Evolutionary conservation across 2,329 filamentous ascomycete genomes (phyloP).

Genomic region (Lachnellula cervina): DNA sequence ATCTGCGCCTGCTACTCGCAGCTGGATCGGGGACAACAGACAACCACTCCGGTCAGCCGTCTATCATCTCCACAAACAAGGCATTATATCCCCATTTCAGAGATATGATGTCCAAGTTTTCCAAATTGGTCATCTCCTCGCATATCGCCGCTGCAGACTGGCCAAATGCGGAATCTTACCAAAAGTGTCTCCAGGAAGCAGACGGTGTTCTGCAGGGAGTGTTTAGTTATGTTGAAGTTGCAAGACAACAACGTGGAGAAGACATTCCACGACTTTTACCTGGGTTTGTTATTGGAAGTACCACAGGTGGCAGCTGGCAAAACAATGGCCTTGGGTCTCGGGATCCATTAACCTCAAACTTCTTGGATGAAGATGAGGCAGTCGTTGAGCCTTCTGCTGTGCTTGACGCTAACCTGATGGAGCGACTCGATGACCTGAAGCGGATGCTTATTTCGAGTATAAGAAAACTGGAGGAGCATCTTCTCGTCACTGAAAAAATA

Average conservation of each 20-base stretch:
- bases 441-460: constrained; percentile 80
- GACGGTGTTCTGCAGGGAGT: constrained; percentile 92
- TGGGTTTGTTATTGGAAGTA: constrained; percentile 85
- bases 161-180: constrained; percentile 86
- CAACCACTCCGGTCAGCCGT: constrained; percentile 96
- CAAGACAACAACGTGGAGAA: constrained; percentile 86
- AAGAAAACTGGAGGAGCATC: constrained; percentile 78
- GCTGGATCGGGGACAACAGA: constrained; percentile 96
- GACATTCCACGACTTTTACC: constrained; percentile 90
- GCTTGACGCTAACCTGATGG: constrained; percentile 72
- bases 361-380: constrained; percentile 77
- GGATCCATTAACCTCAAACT: constrained; percentile 74
- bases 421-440: constrained; percentile 81
- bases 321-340: constrained; percentile 61
- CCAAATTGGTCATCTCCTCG: constrained; percentile 96
- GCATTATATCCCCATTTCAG: constrained; percentile 94
- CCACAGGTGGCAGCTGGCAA: constrained; percentile 82
- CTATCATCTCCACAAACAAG: constrained; percentile 99
- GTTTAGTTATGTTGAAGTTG: constrained; percentile 93
- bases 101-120: constrained; percentile 99
- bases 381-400: constrained; percentile 64
- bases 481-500: constrained; percentile 73
- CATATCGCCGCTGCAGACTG: constrained; percentile 96
- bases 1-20: constrained; percentile 86
- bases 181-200: constrained; percentile 95